phyloP scores from a whole-genome alignment of 2,329 filamentous ascomycete genomes.

The Lasiodiplodia theobromae region DNA sequence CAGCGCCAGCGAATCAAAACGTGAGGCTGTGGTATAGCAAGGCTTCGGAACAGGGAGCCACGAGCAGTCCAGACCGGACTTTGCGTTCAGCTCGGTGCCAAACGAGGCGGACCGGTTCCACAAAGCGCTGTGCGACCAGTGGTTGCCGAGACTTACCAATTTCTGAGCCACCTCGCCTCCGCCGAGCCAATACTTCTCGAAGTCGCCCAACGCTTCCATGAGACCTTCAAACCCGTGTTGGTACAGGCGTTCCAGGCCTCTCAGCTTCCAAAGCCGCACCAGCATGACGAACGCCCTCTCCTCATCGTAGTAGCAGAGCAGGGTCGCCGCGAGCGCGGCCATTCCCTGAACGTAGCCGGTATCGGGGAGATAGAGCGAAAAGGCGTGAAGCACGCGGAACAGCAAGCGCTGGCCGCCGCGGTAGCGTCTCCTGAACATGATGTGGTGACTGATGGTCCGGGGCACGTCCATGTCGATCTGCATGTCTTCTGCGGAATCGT shows the following conservation, averaged over 20 bases:
- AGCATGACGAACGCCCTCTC: slow-evolving; percentile 95
- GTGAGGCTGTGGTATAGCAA: not conserved
- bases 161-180: slow-evolving; percentile 79
- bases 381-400: slow-evolving; percentile 89
- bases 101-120: not conserved
- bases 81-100: slow-evolving; percentile 12
- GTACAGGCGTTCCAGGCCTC: slow-evolving; percentile 86
- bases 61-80: slow-evolving; percentile 3
- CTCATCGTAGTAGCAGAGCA: slow-evolving; percentile 97
- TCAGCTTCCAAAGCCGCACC: slow-evolving; percentile 89
- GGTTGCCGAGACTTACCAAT: slow-evolving; percentile 65
- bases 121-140: slow-evolving; percentile 9
- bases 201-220: slow-evolving; percentile 84
- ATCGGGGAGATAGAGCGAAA: slow-evolving; percentile 88
- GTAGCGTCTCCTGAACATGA: slow-evolving; percentile 95
- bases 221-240: slow-evolving; percentile 83
- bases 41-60: not conserved
- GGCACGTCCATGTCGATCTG: slow-evolving; percentile 98
- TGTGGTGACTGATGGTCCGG: slow-evolving; percentile 90
- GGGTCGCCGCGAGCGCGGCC: slow-evolving; percentile 89
- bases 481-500: slow-evolving; percentile 85
- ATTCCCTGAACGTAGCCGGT: slow-evolving; percentile 98
- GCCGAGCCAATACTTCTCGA: slow-evolving; percentile 82
- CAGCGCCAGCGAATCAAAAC: slow-evolving; percentile 32
- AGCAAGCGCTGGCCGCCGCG: slow-evolving; percentile 86